Conservation (phyloP, 306 rosid genomes). For the Vachellia collinsii region DNA sequence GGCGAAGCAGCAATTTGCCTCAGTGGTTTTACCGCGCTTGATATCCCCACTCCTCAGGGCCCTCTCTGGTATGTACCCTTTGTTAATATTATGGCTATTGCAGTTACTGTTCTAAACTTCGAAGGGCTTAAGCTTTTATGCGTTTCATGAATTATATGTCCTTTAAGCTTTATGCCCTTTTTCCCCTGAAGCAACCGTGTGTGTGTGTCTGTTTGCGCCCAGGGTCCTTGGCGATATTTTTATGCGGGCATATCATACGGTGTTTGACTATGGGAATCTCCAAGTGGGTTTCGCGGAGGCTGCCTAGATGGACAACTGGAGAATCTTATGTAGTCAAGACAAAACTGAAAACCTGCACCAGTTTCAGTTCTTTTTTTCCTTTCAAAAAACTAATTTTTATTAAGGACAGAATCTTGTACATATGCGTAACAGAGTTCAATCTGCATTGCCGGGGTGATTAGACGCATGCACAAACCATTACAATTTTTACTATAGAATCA, state of each 20-base stretch:
- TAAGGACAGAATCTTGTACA: background rate
- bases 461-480: background rate
- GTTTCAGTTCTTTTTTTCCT: no score
- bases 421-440: background rate
- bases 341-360: no score
- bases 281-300: conserved; percentile 74
- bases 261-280: conserved; percentile 74
- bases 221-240: conserved; percentile 93
- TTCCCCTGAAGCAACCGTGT: background rate
- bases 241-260: conserved; percentile 81
- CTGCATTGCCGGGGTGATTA: background rate
- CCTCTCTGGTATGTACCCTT: conserved; percentile 64
- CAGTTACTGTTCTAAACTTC: background rate
- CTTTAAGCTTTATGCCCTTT: no score
- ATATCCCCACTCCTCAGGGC: conserved; percentile 72
- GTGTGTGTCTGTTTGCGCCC: conserved; percentile 16
- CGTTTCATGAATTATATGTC: no score
- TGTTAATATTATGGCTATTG: background rate
- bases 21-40: conserved; percentile 75
- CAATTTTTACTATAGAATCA: background rate
- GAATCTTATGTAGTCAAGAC: conserved; percentile 9
- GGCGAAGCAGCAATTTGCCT: conserved; percentile 65
- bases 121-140: no score
- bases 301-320: conserved; percentile 35
- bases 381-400: no score